phyloP scores from a whole-genome alignment of 2,329 filamentous ascomycete genomes.

The Fusarium austroafricanum region DNA sequence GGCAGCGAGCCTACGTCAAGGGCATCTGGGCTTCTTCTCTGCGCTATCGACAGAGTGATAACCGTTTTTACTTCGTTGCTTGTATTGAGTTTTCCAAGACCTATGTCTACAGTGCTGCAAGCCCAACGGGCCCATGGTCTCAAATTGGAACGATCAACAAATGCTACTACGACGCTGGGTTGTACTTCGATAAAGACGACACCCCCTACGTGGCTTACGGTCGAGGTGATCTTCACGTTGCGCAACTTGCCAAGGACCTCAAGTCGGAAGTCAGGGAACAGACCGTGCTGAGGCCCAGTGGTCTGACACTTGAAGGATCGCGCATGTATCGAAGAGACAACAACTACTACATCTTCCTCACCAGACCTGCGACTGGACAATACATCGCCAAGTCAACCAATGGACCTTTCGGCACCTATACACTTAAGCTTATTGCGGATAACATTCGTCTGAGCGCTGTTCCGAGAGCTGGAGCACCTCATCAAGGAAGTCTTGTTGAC shows the following conservation, averaged over 20 bases:
- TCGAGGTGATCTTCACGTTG: constrained; percentile 58
- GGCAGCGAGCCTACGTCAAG: constrained; percentile 59
- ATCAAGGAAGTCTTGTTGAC: constrained; percentile 67
- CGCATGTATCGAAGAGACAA: constrained; percentile 68
- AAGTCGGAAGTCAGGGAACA: constrained; percentile 18
- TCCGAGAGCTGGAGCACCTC: constrained; percentile 56
- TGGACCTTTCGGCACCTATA: constrained; percentile 63
- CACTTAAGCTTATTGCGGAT: constrained; percentile 55
- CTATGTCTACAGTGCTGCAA: constrained; percentile 63
- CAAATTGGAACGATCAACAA: constrained; percentile 56
- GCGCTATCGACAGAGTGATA: constrained; percentile 20
- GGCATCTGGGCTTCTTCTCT: constrained; percentile 65
- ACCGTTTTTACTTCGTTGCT: constrained; percentile 43
- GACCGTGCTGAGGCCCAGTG: background rate
- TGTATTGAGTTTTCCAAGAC: constrained; percentile 59
- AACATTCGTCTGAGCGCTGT: constrained; percentile 54
- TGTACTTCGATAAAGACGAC: constrained; percentile 66
- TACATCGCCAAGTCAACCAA: constrained; percentile 59
- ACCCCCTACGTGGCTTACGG: constrained; percentile 69
- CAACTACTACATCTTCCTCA: constrained; percentile 65
- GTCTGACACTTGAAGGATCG: constrained; percentile 58
- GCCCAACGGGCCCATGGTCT: constrained; percentile 57
- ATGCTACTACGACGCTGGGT: constrained; percentile 68
- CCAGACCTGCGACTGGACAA: constrained; percentile 57
- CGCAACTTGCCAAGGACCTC: constrained; percentile 60